phyloP scores from a whole-genome alignment of 495 filamentous ascomycete species.

The Neurospora africana region DNA sequence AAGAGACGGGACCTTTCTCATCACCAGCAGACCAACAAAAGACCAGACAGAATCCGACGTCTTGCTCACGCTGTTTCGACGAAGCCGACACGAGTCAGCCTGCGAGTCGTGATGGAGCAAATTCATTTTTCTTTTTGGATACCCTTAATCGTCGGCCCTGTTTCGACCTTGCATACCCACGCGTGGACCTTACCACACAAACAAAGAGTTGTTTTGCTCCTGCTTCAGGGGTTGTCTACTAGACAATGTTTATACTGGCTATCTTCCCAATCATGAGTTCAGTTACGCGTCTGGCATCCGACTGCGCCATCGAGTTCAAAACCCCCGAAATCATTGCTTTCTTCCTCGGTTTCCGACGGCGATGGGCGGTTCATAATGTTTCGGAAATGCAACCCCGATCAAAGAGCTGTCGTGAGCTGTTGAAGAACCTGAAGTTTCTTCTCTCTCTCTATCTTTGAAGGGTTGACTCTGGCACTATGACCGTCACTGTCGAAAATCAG shows the following conservation, averaged over 20 bases:
- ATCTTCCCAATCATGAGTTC: not conserved
- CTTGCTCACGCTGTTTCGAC: not conserved
- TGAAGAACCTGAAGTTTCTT: not conserved
- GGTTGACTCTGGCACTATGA: not conserved
- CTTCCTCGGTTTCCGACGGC: not conserved
- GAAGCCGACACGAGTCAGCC: not conserved
- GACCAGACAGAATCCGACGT: not conserved
- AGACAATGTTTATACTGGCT: not conserved
- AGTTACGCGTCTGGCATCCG: no score
- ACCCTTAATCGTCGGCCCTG: not conserved
- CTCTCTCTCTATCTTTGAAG: not conserved
- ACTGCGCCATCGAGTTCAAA: not conserved
- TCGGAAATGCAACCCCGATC: not conserved
- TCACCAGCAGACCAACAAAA: not conserved
- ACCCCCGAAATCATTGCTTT: not conserved
- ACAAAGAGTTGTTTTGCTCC: not conserved
- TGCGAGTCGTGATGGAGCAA: not conserved
- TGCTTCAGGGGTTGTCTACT: not conserved
- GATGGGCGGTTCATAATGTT: not conserved
- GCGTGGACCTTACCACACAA: not conserved
- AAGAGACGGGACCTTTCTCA: conserved; percentile 11
- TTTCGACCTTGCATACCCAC: not conserved
- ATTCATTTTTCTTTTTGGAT: not conserved
- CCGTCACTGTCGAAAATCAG: not conserved
- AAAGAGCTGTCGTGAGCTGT: not conserved